Conservation (phyloP, 495 filamentous ascomycete genomes). For the Aspergillus kassunensis region DNA sequence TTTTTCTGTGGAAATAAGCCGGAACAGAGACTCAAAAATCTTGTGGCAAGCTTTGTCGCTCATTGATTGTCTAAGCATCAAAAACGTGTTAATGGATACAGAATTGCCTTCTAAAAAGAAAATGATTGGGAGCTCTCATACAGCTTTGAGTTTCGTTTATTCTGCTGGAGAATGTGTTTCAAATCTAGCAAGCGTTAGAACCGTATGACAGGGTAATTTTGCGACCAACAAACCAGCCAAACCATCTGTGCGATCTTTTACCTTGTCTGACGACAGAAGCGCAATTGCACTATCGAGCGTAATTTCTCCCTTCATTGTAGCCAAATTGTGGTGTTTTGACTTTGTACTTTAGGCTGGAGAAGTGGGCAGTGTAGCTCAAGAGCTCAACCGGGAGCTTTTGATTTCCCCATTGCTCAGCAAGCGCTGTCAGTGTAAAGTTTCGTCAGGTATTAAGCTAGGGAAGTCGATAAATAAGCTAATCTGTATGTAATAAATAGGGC, state of each 20-base stretch:
- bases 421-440: too few species aligned
- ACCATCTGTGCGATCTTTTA: constrained; percentile 48
- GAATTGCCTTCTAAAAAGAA: background rate
- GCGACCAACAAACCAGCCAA: constrained; percentile 41
- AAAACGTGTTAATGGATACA: constrained; percentile 16
- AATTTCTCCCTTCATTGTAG: constrained; percentile 33
- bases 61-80: constrained; percentile 41
- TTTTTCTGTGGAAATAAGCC: constrained; percentile 62
- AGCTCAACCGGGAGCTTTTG: constrained; percentile 1
- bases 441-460: too few species aligned
- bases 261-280: constrained; percentile 49
- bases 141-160: constrained; percentile 54
- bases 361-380: background rate
- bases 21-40: constrained; percentile 79
- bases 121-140: constrained; percentile 29
- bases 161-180: constrained; percentile 59
- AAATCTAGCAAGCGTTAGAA: constrained; percentile 43
- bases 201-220: constrained; percentile 8
- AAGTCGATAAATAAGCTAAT: too few species aligned
- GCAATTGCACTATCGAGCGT: constrained; percentile 37
- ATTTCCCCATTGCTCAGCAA: constrained; percentile 1
- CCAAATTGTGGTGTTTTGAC: too few species aligned
- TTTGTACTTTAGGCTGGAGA: background rate
- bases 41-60: constrained; percentile 75
- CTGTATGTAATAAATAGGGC: too few species aligned